Evolutionary conservation across 352 stramenopile genomes (phyloP).

Genomic region (Globisporangium solare): DNA sequence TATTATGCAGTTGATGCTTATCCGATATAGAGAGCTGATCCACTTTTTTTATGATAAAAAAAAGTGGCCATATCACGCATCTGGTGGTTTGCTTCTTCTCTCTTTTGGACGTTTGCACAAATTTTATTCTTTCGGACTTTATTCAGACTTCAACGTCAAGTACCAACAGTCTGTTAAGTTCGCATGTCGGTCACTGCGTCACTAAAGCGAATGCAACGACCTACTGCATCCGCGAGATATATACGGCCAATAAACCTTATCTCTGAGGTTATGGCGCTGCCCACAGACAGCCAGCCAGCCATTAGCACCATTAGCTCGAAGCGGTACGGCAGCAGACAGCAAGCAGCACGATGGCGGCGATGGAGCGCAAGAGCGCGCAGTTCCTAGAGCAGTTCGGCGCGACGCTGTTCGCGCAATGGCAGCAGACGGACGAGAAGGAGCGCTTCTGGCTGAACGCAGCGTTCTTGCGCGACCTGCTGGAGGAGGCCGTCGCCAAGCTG

Average conservation of each 20-base stretch:
- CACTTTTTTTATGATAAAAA: too few species aligned
- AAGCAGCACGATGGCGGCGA: constrained; percentile 9
- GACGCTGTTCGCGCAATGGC: constrained; percentile 57
- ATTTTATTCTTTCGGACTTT: too few species aligned
- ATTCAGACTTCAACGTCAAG: too few species aligned
- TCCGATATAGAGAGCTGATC: too few species aligned
- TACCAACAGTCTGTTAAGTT: not conserved
- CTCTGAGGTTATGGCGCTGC: not conserved
- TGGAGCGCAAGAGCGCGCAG: constrained; percentile 41
- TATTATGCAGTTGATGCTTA: too few species aligned
- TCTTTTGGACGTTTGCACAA: too few species aligned
- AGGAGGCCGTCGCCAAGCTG: constrained; percentile 60
- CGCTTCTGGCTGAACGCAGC: constrained; percentile 47
- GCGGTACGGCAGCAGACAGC: not conserved
- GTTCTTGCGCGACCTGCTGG: constrained; percentile 36
- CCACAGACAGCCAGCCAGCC: not conserved
- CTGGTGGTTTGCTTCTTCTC: too few species aligned
- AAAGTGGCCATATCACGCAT: too few species aligned
- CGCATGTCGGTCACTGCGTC: not conserved
- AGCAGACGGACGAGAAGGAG: constrained; percentile 18
- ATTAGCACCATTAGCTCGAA: not conserved
- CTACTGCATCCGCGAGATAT: not conserved
- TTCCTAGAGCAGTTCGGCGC: constrained; percentile 58
- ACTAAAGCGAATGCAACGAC: not conserved
- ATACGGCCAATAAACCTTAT: constrained; percentile 1